These are phyloP conservation scores for Xylaria castorea DNA, from an alignment of 495 filamentous ascomycete species.

Conservation along the genomic window DNA sequence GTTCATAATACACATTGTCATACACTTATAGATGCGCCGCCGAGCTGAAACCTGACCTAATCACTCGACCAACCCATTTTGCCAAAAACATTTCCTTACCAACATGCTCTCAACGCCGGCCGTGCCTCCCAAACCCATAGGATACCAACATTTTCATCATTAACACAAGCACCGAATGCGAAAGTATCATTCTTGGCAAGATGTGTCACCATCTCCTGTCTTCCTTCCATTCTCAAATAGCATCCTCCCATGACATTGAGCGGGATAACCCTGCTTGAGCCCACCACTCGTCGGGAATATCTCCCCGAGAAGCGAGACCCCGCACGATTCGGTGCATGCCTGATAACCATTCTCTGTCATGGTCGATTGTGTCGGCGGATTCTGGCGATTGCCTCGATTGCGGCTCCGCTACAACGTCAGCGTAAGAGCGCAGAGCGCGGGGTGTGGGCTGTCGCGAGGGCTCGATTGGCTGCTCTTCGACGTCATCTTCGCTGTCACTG, in stretches of 20 bases:
- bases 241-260: conserved; percentile 55
- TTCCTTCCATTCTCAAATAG: conserved; percentile 27
- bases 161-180: not conserved
- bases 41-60: not conserved
- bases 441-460: conserved; percentile 11
- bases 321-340: conserved; percentile 74
- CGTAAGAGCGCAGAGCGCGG: conserved; percentile 41
- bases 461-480: conserved; percentile 8
- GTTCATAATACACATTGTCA: conserved; percentile 18
- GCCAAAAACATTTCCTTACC: not conserved
- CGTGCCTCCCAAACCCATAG: not conserved
- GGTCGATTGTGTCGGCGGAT: conserved; percentile 34
- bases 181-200: not conserved
- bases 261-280: conserved; percentile 71
- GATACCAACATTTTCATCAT: not conserved
- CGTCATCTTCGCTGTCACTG: conserved; percentile 44
- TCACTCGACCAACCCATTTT: conserved; percentile 8
- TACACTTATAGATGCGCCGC: conserved; percentile 3
- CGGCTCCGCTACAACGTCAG: conserved; percentile 40
- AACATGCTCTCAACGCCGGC: conserved; percentile 6
- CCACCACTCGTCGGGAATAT: conserved; percentile 83
- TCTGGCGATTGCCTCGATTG: conserved; percentile 24
- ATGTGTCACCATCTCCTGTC: not conserved
- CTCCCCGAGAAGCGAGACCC: conserved; percentile 67
- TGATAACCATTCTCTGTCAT: conserved; percentile 58